A percentile compares a stretch with the other conserved stretches of the same genome.
Conservation (phyloP, 2,329 filamentous ascomycete genomes). For the Alternaria atra region DNA sequence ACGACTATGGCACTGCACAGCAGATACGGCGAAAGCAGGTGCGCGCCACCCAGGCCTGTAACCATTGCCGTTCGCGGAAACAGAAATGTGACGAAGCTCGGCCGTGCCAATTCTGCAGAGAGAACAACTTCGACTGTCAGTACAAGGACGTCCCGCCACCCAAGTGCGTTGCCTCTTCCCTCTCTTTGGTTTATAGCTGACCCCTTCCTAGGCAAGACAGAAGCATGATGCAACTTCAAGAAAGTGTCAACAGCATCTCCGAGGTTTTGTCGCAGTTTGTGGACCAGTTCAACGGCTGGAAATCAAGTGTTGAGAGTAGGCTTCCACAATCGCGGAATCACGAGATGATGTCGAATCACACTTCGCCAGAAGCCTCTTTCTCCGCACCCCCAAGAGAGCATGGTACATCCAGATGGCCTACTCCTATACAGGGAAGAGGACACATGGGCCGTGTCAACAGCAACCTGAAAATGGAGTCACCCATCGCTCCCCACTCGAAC, state of each 20-base stretch:
- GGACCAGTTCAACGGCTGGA: conserved; percentile 45
- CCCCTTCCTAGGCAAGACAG: conserved; percentile 54
- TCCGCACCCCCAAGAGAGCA: conserved; percentile 36
- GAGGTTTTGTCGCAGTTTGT: conserved; percentile 43
- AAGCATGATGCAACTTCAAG: conserved; percentile 61
- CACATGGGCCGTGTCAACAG: conserved; percentile 41
- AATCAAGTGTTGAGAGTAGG: conserved; percentile 43
- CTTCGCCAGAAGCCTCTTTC: conserved; percentile 43
- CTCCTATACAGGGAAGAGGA: conserved; percentile 38
- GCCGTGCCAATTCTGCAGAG: conserved; percentile 72
- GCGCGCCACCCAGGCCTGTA: conserved; percentile 71
- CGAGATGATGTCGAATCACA: conserved; percentile 34
- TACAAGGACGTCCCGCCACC: conserved; percentile 92
- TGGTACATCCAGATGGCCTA: conserved; percentile 38
- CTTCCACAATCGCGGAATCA: conserved; percentile 27
- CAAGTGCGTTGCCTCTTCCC: conserved; percentile 68
- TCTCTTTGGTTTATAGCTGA: conserved; percentile 21
- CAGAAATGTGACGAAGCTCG: conserved; percentile 54
- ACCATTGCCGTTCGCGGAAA: conserved; percentile 53
- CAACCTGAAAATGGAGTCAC: conserved; percentile 47
- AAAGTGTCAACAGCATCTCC: conserved; percentile 53
- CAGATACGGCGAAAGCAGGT: conserved; percentile 49
- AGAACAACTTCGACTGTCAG: conserved; percentile 84
- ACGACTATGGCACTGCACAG: conserved; percentile 36
- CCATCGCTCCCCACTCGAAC: conserved; percentile 34